Evolutionary conservation across 768 basidiomycete species (phyloP).

Genomic region (Strobilomyces dryophilus): DNA sequence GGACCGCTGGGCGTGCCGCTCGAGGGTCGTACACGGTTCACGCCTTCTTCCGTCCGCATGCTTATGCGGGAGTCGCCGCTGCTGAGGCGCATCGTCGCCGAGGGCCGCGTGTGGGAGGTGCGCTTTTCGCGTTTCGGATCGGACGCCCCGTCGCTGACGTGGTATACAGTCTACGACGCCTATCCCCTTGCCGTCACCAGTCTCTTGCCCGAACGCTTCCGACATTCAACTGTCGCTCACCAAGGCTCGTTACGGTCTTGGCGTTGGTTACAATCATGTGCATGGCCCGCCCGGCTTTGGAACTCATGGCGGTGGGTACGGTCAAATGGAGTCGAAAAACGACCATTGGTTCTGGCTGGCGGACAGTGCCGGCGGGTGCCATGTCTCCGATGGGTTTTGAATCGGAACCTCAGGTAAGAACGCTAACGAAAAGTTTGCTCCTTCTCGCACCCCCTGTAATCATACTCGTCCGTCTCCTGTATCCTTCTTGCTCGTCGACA

Average conservation of each 20-base stretch:
- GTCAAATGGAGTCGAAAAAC: conserved; percentile 15
- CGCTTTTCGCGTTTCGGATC: conserved; percentile 14
- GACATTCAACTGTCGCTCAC: conserved; percentile 12
- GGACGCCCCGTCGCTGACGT: not conserved
- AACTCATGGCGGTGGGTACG: conserved; percentile 13
- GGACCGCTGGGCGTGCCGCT: not conserved
- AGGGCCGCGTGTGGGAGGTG: conserved; percentile 54
- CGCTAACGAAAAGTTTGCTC: not conserved
- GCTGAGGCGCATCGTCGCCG: conserved; percentile 46
- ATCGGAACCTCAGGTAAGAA: not conserved
- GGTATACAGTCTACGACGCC: conserved; percentile 12
- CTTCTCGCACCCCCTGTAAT: not conserved
- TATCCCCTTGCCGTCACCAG: conserved; percentile 1
- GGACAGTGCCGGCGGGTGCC: conserved; percentile 9
- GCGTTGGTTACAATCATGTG: conserved; percentile 8
- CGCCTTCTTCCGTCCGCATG: conserved; percentile 36
- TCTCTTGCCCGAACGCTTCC: conserved; percentile 4
- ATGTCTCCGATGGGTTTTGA: not conserved
- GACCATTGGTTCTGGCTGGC: conserved; percentile 26
- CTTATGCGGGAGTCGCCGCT: conserved; percentile 38
- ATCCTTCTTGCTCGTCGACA: not conserved
- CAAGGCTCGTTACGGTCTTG: conserved; percentile 10
- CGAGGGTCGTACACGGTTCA: conserved; percentile 31
- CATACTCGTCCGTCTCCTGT: not conserved
- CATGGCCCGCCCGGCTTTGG: conserved; percentile 17